phyloP scores from a whole-genome alignment of 78 protist genomes.

The Dictyostelium capitatum region DNA sequence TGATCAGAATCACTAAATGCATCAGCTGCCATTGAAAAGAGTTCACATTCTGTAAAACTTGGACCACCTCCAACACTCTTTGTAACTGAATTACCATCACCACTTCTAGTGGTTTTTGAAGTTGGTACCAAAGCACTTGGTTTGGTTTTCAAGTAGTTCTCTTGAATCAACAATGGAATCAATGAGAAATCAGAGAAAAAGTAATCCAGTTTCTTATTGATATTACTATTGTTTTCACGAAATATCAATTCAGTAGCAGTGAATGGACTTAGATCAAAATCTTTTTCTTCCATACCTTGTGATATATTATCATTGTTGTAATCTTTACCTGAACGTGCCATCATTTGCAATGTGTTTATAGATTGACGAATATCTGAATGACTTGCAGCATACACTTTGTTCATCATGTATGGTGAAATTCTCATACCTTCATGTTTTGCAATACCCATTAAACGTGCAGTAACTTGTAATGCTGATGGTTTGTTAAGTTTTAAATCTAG shows the following conservation, averaged over 20 bases:
- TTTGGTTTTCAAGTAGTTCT: constrained; percentile 53
- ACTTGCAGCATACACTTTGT: constrained; percentile 1
- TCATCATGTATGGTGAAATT: constrained; percentile 1
- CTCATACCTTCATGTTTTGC: constrained; percentile 52
- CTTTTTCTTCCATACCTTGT: constrained; percentile 24
- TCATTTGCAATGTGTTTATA: constrained; percentile 26
- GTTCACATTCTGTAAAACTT: neutral
- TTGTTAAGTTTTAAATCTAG: constrained; percentile 87
- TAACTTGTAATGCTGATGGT: constrained; percentile 26
- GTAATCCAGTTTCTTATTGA: constrained; percentile 30
- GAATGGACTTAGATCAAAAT: constrained; percentile 64
- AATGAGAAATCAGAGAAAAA: constrained; percentile 68
- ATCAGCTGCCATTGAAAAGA: constrained; percentile 44
- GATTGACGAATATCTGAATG: constrained; percentile 68
- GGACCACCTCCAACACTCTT: neutral
- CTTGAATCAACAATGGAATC: constrained; percentile 86
- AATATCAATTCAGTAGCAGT: constrained; percentile 21
- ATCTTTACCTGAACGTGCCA: constrained; percentile 14
- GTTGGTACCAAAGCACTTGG: neutral
- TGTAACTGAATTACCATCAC: no score
- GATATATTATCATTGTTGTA: constrained; percentile 20
- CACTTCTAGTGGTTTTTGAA: no score
- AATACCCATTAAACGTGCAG: constrained; percentile 36
- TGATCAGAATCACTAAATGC: constrained; percentile 33
- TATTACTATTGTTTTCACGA: neutral